Evolutionary conservation across 345 rosid species (phyloP).

Genomic region (Geranium brycei): DNA sequence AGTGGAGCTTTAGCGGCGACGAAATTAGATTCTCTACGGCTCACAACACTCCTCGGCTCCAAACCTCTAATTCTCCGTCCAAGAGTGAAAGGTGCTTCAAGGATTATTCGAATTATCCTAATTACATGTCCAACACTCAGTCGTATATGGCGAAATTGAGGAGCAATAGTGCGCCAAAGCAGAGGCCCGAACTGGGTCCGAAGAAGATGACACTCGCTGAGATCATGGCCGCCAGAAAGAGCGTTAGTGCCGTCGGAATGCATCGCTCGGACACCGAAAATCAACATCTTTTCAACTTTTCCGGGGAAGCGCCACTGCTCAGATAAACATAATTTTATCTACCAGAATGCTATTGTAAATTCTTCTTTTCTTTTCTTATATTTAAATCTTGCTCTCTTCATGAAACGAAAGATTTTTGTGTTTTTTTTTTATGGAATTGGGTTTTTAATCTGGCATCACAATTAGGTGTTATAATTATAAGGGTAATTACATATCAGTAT

Average conservation of each 20-base stretch:
- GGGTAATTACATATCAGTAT: too few species aligned
- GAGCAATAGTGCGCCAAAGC: constrained; percentile 70
- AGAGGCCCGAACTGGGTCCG: constrained; percentile 47
- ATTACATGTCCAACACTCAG: constrained; percentile 69
- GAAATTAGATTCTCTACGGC: constrained; percentile 20
- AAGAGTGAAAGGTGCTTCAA: constrained; percentile 44
- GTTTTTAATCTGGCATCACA: background rate
- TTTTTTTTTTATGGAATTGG: background rate
- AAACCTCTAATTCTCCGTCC: constrained; percentile 16
- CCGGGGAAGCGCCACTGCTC: background rate
- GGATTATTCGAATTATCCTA: constrained; percentile 37
- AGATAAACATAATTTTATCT: too few species aligned
- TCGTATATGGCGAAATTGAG: constrained; percentile 71
- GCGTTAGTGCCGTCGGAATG: constrained; percentile 45
- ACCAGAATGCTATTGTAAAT: constrained; percentile 18
- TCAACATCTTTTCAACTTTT: background rate
- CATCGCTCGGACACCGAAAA: constrained; percentile 18
- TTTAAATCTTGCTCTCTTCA: background rate
- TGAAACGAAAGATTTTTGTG: background rate
- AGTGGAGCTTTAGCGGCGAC: constrained; percentile 23
- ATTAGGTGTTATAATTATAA: too few species aligned
- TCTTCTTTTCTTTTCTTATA: constrained; percentile 10
- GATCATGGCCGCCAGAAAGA: constrained; percentile 52
- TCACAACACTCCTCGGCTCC: constrained; percentile 57
- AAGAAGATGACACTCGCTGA: constrained; percentile 56